Percentiles rank a stretch among this genome's conserved stretches.
Evolutionary conservation across 2,329 filamentous ascomycete species (phyloP).

Genomic region (Penicillium occitanis): DNA sequence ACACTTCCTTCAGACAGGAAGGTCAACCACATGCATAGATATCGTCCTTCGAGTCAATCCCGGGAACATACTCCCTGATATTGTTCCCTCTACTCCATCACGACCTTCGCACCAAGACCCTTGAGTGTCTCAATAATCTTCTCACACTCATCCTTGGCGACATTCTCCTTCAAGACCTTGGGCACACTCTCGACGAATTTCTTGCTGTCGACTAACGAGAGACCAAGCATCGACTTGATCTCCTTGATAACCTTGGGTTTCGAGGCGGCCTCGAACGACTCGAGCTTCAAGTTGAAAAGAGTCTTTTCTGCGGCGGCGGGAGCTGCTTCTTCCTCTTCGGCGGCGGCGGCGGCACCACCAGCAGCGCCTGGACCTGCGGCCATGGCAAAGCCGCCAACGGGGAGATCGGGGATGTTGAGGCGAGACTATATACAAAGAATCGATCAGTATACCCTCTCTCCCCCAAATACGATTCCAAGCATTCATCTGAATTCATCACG

Average conservation of each 20-base stretch:
- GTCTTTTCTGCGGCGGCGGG: slow-evolving; percentile 91
- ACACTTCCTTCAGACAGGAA: background rate
- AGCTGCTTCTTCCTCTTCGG: slow-evolving; percentile 80
- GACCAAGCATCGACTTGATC: slow-evolving; percentile 90
- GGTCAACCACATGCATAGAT: background rate
- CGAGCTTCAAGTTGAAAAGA: slow-evolving; percentile 92
- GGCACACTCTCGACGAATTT: slow-evolving; percentile 99
- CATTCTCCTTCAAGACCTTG: slow-evolving; percentile 98
- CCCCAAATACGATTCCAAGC: too few species aligned
- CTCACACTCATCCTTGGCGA: slow-evolving; percentile 98
- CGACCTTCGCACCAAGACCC: slow-evolving; percentile 81
- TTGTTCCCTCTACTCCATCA: slow-evolving; percentile 69
- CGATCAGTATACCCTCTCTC: background rate
- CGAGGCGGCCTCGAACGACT: slow-evolving; percentile 78
- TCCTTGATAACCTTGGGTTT: slow-evolving; percentile 99
- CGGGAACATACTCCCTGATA: background rate
- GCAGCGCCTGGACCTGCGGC: slow-evolving; percentile 58
- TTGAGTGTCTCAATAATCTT: slow-evolving; percentile 97
- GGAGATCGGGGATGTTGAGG: slow-evolving; percentile 97
- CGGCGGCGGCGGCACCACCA: slow-evolving; percentile 59
- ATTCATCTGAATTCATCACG: background rate
- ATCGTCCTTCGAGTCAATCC: background rate
- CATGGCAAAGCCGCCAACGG: slow-evolving; percentile 84
- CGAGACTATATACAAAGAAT: slow-evolving; percentile 62
- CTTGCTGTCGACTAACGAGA: slow-evolving; percentile 98